Percentiles rank a stretch among this genome's conserved stretches.
Conservation (phyloP, 2,329 filamentous ascomycete genomes). For the Sclerotinia minor region DNA sequence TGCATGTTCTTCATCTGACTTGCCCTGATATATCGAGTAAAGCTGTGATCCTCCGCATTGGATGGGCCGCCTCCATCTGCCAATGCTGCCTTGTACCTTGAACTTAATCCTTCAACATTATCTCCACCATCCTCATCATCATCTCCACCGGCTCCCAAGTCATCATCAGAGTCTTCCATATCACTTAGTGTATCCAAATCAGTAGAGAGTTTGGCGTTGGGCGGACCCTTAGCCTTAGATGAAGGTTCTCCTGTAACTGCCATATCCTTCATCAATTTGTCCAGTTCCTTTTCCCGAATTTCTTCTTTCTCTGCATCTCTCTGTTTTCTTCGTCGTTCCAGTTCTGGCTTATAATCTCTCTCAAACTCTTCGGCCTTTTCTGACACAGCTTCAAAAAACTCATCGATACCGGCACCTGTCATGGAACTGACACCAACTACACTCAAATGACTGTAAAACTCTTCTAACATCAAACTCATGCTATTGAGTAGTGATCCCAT, state of each 20-base stretch:
- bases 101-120: slow-evolving; percentile 65
- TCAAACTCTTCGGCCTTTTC: slow-evolving; percentile 88
- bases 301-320: slow-evolving; percentile 73
- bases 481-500: slow-evolving; percentile 95
- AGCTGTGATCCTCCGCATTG: slow-evolving; percentile 41
- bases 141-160: slow-evolving; percentile 58
- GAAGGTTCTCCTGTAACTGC: slow-evolving; percentile 51
- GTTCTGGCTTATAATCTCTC: slow-evolving; percentile 86
- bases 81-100: slow-evolving; percentile 76
- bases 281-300: slow-evolving; percentile 76
- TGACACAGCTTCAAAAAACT: slow-evolving; percentile 88
- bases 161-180: slow-evolving; percentile 50
- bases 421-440: slow-evolving; percentile 93
- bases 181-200: slow-evolving; percentile 44
- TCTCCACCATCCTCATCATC: slow-evolving; percentile 47
- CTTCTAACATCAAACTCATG: slow-evolving; percentile 96
- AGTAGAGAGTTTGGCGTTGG: slow-evolving; percentile 27
- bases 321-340: slow-evolving; percentile 74
- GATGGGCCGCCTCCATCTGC: slow-evolving; percentile 52
- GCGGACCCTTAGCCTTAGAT: slow-evolving; percentile 40
- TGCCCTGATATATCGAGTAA: slow-evolving; percentile 40
- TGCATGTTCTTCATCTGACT: slow-evolving; percentile 39
- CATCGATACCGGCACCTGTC: slow-evolving; percentile 86
- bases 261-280: slow-evolving; percentile 95
- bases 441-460: slow-evolving; percentile 92